These are phyloP conservation scores for Diutina sp. DNA, from an alignment of 1,139 yeast species.

Conservation along the genomic window DNA sequence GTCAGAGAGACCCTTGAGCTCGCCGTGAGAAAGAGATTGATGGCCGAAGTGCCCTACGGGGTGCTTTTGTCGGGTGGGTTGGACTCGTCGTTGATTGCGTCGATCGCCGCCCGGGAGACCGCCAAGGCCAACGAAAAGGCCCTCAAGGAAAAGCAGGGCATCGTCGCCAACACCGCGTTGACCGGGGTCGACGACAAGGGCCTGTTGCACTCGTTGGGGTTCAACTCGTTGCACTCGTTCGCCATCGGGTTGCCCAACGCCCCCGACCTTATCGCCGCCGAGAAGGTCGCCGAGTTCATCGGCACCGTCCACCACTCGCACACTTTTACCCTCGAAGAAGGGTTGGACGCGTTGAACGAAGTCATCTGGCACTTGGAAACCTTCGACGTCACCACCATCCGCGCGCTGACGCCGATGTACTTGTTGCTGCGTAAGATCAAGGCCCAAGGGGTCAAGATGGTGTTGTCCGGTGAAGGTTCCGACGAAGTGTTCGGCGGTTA, in stretches of 20 bases:
- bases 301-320: constrained; percentile 97
- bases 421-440: constrained; percentile 89
- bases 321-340: constrained; percentile 92
- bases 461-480: constrained; percentile 95
- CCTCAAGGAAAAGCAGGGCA: constrained; percentile 13
- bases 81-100: constrained; percentile 90
- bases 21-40: constrained; percentile 95
- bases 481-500: constrained; percentile 99
- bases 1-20: constrained; percentile 77
- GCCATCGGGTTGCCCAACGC: constrained; percentile 97
- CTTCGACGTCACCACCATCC: constrained; percentile 93
- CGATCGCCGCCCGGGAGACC: constrained; percentile 96
- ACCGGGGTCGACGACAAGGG: constrained; percentile 92
- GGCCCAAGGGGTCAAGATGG: constrained; percentile 99
- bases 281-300: constrained; percentile 88
- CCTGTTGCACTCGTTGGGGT: constrained; percentile 64
- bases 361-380: constrained; percentile 95
- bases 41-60: constrained; percentile 99
- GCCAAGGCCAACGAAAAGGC: constrained; percentile 50
- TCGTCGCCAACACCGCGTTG: constrained; percentile 41
- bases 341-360: constrained; percentile 88
- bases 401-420: constrained; percentile 99
- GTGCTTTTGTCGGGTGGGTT: constrained; percentile 93
- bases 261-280: constrained; percentile 94
- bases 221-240: constrained; percentile 85